These are phyloP conservation scores for Heritiera fomes DNA, from an alignment of 345 rosid species.

Conservation along the genomic window DNA sequence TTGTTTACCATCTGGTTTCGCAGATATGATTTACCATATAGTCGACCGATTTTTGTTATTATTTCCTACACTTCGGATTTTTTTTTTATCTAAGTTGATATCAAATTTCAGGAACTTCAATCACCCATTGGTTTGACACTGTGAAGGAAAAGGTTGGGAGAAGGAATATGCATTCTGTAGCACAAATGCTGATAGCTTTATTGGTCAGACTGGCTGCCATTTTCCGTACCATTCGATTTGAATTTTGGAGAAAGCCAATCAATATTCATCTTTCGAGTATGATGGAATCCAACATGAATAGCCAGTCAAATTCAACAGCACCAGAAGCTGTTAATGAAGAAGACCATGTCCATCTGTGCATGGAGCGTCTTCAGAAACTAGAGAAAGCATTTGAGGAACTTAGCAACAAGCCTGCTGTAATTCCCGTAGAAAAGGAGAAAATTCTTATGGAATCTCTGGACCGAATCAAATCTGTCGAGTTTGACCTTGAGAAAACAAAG, in stretches of 20 bases:
- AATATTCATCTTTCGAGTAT: conserved; percentile 45
- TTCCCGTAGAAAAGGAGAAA: conserved; percentile 82
- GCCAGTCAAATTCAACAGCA: conserved; percentile 21
- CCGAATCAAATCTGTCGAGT: conserved; percentile 83
- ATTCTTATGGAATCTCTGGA: conserved; percentile 77
- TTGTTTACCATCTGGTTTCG: not conserved
- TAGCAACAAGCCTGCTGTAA: conserved; percentile 58
- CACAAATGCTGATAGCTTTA: conserved; percentile 42
- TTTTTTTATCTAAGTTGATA: not conserved
- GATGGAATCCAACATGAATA: conserved; percentile 32
- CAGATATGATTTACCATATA: not conserved
- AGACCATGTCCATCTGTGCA: conserved; percentile 56
- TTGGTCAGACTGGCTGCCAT: conserved; percentile 51
- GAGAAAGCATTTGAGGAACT: conserved; percentile 69
- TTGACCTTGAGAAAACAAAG: conserved; percentile 88
- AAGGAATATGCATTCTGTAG: conserved; percentile 34
- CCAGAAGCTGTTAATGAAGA: conserved; percentile 38
- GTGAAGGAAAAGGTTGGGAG: conserved; percentile 48
- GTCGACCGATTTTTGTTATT: conserved; percentile 3
- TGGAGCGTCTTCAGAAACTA: conserved; percentile 72
- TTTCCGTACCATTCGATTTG: conserved; percentile 37
- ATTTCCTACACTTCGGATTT: conserved; percentile 11
- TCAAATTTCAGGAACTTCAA: conserved; percentile 42
- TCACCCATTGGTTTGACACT: conserved; percentile 43
- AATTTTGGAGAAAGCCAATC: conserved; percentile 58